Conservation (phyloP, 2,329 filamentous ascomycete genomes). For the Pestalotiopsis sp. region DNA sequence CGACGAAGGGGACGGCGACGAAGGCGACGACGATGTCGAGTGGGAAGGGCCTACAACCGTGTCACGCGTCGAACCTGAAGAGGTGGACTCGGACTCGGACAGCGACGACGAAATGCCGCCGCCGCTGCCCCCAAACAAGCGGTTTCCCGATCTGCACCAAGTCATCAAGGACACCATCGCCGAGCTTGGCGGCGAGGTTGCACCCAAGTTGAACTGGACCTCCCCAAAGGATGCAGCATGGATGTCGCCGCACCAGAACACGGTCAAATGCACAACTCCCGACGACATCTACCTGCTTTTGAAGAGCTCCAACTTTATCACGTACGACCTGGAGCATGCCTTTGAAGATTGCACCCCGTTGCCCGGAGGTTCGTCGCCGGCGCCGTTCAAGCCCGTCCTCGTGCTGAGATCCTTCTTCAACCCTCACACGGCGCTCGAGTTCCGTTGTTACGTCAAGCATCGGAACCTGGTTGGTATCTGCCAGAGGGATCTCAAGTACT, state of each 20-base stretch:
- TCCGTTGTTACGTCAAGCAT: constrained; percentile 91
- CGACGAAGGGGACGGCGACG: constrained; percentile 57
- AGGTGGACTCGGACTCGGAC: constrained; percentile 47
- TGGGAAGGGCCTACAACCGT: constrained; percentile 45
- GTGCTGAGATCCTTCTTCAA: constrained; percentile 87
- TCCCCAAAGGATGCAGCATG: constrained; percentile 94
- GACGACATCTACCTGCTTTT: constrained; percentile 93
- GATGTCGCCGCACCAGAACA: constrained; percentile 84
- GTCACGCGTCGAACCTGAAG: constrained; percentile 35
- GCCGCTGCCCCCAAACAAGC: constrained; percentile 52
- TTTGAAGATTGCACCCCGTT: constrained; percentile 72
- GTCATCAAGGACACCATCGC: constrained; percentile 76
- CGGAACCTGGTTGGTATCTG: constrained; percentile 79
- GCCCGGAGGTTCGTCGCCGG: constrained; percentile 32
- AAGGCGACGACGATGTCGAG: constrained; percentile 58
- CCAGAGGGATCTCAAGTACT: constrained; percentile 89
- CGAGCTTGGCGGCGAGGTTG: constrained; percentile 82
- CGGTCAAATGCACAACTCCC: constrained; percentile 83
- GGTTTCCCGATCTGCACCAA: constrained; percentile 74
- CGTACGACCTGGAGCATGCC: constrained; percentile 89
- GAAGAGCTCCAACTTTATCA: constrained; percentile 93
- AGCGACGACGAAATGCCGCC: constrained; percentile 59
- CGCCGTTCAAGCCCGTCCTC: constrained; percentile 72
- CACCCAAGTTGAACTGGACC: constrained; percentile 97
- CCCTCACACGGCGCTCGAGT: constrained; percentile 89